Percentiles rank a stretch among this genome's conserved stretches.
Conservation (phyloP, 805 yeast species). For the Dipodascus albidus region DNA sequence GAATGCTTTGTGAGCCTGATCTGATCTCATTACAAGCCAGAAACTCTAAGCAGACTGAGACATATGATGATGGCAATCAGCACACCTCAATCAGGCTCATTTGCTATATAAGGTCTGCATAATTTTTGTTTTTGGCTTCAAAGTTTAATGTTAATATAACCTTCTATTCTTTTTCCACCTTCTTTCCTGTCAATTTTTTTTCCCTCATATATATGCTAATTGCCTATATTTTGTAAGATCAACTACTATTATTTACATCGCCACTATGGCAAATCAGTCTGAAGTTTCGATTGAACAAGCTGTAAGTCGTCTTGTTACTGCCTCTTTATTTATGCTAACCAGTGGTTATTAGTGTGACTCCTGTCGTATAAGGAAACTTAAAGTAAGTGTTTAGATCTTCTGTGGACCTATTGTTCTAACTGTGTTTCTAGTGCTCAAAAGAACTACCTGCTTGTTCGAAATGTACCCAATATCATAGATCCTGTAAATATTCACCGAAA, state of each 20-base stretch:
- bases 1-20: background rate
- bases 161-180: background rate
- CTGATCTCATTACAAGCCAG: too few relatives aligned
- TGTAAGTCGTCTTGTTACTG: background rate
- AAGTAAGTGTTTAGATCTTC: too few relatives aligned
- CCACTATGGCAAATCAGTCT: background rate
- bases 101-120: background rate
- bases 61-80: background rate
- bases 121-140: background rate
- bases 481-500: constrained; percentile 69
- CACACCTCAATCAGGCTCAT: too few relatives aligned
- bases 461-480: constrained; percentile 61
- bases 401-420: too few relatives aligned
- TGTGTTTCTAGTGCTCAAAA: constrained; percentile 55
- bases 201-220: background rate
- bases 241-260: too few relatives aligned
- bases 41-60: background rate
- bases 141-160: background rate
- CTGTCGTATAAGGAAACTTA: constrained; percentile 67
- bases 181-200: background rate
- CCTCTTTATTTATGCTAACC: too few relatives aligned
- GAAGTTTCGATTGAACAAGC: background rate
- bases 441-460: constrained; percentile 66
- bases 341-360: constrained; percentile 47
- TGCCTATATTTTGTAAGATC: background rate